phyloP scores from a whole-genome alignment of 2,329 filamentous ascomycete species.

The Tetracladium maxilliforme region DNA sequence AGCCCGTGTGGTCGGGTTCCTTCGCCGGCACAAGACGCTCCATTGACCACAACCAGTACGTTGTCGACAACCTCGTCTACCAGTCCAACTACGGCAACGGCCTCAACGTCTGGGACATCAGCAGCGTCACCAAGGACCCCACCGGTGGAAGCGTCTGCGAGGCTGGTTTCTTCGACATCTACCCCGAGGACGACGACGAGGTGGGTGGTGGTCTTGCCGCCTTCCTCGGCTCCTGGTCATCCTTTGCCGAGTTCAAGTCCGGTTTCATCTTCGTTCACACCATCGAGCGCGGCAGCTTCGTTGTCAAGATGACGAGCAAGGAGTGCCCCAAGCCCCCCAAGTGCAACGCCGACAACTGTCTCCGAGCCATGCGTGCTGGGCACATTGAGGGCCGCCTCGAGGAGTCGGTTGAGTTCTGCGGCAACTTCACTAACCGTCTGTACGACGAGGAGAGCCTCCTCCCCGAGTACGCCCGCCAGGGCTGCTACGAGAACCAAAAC shows the following conservation, averaged over 20 bases:
- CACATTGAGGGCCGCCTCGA: slow-evolving; percentile 16
- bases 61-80: too few species aligned
- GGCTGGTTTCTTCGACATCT: slow-evolving; percentile 24
- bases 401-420: slow-evolving; percentile 17
- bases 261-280: slow-evolving; percentile 29
- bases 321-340: too few species aligned
- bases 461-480: too few species aligned
- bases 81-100: too few species aligned
- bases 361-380: slow-evolving; percentile 19
- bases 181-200: slow-evolving; percentile 22
- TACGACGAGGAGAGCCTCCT: too few species aligned
- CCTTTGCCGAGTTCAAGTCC: slow-evolving; percentile 22
- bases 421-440: slow-evolving; percentile 12
- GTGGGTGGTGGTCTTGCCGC: slow-evolving; percentile 18
- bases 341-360: slow-evolving; percentile 21
- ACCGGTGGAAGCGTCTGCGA: slow-evolving; percentile 22
- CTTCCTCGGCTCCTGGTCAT: slow-evolving; percentile 25
- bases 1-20: too few species aligned
- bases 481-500: too few species aligned
- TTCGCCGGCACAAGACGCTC: slow-evolving; percentile 14
- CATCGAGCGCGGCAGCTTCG: slow-evolving; percentile 26
- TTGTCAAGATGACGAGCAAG: slow-evolving; percentile 17
- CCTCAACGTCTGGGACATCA: too few species aligned
- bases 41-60: too few species aligned
- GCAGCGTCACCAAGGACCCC: slow-evolving; percentile 21